Conservation (phyloP, 176 grass and related monocot genomes). For the Calamus simplicifolius region DNA sequence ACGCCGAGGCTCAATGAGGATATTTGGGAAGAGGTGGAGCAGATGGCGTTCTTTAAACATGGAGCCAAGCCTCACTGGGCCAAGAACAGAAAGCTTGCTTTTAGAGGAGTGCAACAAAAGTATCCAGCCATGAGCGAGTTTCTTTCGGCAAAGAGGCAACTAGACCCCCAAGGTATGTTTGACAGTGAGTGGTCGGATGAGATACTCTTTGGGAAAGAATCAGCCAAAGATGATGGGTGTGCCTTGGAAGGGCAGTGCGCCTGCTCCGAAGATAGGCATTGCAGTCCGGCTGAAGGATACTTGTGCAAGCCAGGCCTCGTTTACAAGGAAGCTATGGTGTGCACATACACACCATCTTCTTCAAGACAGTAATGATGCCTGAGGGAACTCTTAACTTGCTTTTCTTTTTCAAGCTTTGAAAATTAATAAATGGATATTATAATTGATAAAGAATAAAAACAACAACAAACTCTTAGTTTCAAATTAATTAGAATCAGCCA, state of each 20-base stretch:
- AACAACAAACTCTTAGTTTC: too few relatives aligned
- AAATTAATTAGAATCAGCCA: too few relatives aligned
- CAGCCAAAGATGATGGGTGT: slow-evolving; percentile 38
- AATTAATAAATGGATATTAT: too few relatives aligned
- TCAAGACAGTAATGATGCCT: too few relatives aligned
- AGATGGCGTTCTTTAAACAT: slow-evolving; percentile 81
- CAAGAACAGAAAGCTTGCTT: slow-evolving; percentile 73
- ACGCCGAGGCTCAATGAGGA: slow-evolving; percentile 50
- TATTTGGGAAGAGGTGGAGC: slow-evolving; percentile 89
- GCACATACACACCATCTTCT: slow-evolving; percentile 37
- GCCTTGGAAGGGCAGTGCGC: slow-evolving; percentile 72
- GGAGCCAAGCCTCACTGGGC: slow-evolving; percentile 68
- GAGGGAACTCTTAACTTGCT: too few relatives aligned
- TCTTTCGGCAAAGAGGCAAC: slow-evolving; percentile 25
- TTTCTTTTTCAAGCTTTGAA: too few relatives aligned
- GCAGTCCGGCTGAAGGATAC: slow-evolving; percentile 59
- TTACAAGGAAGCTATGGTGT: slow-evolving; percentile 61
- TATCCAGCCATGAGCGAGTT: slow-evolving; percentile 44
- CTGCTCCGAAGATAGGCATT: slow-evolving; percentile 60
- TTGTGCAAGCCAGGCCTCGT: slow-evolving; percentile 55
- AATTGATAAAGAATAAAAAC: too few relatives aligned
- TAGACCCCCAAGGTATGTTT: slow-evolving; percentile 56
- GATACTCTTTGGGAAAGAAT: slow-evolving; percentile 14
- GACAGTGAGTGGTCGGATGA: slow-evolving; percentile 56
- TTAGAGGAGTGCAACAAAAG: slow-evolving; percentile 42